phyloP scores from a whole-genome alignment of 2,329 filamentous ascomycete genomes.

The Pseudocercospora pini-densiflorae region DNA sequence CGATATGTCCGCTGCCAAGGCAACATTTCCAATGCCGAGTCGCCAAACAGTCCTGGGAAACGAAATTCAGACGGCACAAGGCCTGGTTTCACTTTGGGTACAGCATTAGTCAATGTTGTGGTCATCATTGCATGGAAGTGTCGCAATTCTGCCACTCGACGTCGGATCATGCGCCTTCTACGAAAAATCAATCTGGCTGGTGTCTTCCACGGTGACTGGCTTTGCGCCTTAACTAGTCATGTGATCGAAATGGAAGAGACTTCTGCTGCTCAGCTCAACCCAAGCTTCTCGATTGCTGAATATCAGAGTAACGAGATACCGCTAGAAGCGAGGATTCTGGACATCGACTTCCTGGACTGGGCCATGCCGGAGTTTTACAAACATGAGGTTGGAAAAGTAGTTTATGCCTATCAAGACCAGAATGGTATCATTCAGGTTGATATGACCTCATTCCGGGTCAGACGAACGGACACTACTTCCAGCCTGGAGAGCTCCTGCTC shows the following conservation, averaged over 20 bases:
- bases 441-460: background rate
- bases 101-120: background rate
- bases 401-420: background rate
- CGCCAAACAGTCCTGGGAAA: too few relatives aligned
- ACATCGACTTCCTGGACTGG: conserved; percentile 7
- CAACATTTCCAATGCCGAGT: background rate
- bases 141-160: background rate
- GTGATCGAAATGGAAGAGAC: conserved; percentile 3
- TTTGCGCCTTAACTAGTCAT: background rate
- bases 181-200: conserved; percentile 1
- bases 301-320: conserved; percentile 3
- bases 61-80: background rate
- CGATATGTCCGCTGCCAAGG: background rate
- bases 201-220: background rate
- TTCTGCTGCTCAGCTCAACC: background rate
- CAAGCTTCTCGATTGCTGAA: background rate
- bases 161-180: background rate
- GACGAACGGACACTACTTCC: background rate
- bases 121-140: background rate
- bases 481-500: background rate
- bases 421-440: background rate
- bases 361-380: conserved; percentile 1
- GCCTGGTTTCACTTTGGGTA: background rate
- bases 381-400: background rate
- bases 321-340: background rate